Percentiles rank a stretch among this genome's conserved stretches.
phyloP scores from a whole-genome alignment of 1,284 basidiomycete genomes.

The Sanghuangporus weigelae region DNA sequence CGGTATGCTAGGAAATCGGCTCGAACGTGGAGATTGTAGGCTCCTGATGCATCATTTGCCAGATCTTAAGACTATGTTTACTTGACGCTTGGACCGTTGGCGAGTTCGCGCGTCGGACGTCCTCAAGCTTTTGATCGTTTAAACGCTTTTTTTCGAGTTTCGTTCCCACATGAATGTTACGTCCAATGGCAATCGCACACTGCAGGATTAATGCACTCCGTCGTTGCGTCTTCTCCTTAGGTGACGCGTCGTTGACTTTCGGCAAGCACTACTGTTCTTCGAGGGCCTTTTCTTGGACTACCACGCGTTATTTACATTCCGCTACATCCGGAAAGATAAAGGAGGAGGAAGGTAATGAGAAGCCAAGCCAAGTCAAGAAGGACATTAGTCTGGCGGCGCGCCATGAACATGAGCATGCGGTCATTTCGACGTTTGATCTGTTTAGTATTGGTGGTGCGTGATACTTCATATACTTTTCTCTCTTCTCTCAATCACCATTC shows the following conservation, averaged over 20 bases:
- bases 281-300: not conserved
- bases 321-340: not conserved
- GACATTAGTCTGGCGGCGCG: slow-evolving; percentile 11
- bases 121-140: no score
- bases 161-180: no score
- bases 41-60: no score
- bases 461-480: slow-evolving; percentile 23
- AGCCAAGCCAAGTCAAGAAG: not conserved
- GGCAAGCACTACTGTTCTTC: not conserved
- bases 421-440: slow-evolving; percentile 89
- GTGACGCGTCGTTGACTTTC: not conserved
- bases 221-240: no score
- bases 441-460: slow-evolving; percentile 84
- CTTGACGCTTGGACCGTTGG: no score
- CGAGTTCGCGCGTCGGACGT: no score
- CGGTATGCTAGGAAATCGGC: no score
- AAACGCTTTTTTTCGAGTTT: no score
- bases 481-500: slow-evolving; percentile 23
- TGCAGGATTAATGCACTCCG: no score
- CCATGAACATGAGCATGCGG: slow-evolving; percentile 73
- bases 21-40: no score
- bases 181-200: no score
- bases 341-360: not conserved
- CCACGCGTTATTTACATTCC: not conserved
- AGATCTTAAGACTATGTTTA: no score